Base-by-base conservation (phyloP, 2,329 filamentous ascomycete genomes). In the Trichoderma gracile region DNA sequence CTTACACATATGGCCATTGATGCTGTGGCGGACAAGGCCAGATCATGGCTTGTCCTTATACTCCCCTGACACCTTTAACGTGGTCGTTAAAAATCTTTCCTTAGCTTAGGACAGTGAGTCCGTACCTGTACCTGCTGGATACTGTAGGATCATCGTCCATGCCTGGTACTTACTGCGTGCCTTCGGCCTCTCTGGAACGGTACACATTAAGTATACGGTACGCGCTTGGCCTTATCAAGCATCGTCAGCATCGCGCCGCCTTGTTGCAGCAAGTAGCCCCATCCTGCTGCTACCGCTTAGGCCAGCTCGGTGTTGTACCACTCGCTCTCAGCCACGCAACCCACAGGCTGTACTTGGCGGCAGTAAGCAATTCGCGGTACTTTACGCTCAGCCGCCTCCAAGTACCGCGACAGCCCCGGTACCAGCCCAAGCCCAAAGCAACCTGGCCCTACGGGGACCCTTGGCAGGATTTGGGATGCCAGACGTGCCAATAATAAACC, bases 361-460 rank as follows among this genome's bases (percentile, higher is more conserved):
- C 49, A 53, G 30, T 49, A 40, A 33, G 40, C 25, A 23, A 9
- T n/a, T 6, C 19, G 27, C 45, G 38, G 40, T 54, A 62, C 59
- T 19, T 62, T 43, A 19, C 59, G n/a, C 47, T 33, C 49, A 54
- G 59, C 59, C 42, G 49, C 49, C 25, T 17, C 40, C 38, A 38
- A 25, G 59, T 62, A 62, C 59, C 33, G 33, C 33, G 14, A 12
- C 12, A 38, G 33, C 14, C 12, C 12, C 15, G 8, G 49, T 53
- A 52, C 46, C 38, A 50, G 33, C 23, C 57, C 46, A 40, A 38
- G 40, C 27, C 57, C 8, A 30, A 60, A 62, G 49, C 47, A 23
- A 62, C 59, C 49, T 54, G 59, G 59, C 59, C 59, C 49, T 54
- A 62, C 58, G 33, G 56, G 53, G 43, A 62, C 59, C 59, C 59